Conservation (phyloP, 768 basidiomycete genomes). For the Lactarius deliciosus region DNA sequence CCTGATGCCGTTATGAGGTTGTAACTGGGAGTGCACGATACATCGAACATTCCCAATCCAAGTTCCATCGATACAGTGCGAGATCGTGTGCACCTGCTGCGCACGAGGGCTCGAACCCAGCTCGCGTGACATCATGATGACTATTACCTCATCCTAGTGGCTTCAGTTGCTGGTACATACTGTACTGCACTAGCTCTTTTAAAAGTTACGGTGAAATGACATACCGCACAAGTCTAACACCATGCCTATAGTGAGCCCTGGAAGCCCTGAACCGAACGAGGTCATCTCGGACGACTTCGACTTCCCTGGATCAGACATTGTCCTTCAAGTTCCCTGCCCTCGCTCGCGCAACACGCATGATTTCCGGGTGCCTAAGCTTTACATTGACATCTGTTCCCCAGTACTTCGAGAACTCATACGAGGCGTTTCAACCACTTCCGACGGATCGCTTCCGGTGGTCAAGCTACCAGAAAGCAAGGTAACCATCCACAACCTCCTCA, state of each 20-base stretch:
- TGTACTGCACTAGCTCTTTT: background rate
- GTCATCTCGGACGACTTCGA: background rate
- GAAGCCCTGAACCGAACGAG: background rate
- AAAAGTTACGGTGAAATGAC: background rate
- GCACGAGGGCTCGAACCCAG: background rate
- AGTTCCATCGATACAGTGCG: too few relatives aligned
- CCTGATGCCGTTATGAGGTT: too few relatives aligned
- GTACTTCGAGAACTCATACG: constrained; percentile 35
- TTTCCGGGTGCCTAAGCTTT: constrained; percentile 29
- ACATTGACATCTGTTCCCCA: constrained; percentile 43
- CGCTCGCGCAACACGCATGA: background rate
- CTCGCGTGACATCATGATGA: background rate
- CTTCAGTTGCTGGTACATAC: background rate
- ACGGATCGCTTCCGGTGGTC: background rate
- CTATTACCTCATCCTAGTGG: background rate
- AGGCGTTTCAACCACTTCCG: background rate
- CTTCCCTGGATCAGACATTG: background rate
- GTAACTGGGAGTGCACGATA: too few relatives aligned
- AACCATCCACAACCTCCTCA: background rate
- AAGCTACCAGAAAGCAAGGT: background rate
- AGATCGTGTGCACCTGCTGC: background rate
- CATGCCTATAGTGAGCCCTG: background rate
- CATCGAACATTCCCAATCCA: too few relatives aligned
- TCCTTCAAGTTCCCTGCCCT: background rate
- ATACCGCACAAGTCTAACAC: background rate